phyloP scores from a whole-genome alignment of 148 eudicot species.

The Dianthus caryophyllus region DNA sequence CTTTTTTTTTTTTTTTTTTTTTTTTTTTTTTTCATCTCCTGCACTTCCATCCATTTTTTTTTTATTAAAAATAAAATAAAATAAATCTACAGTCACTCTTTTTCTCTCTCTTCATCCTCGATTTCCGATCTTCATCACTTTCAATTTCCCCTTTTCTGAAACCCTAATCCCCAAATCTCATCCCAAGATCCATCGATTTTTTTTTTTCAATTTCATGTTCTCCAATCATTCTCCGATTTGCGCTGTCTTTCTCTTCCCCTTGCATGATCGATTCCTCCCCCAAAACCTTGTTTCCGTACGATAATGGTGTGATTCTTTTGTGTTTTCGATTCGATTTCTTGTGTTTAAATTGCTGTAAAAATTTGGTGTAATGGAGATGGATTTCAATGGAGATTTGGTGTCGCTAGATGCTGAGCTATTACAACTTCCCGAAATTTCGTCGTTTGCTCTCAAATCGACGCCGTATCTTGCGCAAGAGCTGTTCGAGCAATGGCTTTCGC shows the following conservation, averaged over 20 bases:
- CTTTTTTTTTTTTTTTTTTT: neutral
- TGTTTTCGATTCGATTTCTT: no score
- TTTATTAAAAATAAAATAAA: neutral
- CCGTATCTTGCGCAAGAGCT: constrained; percentile 69
- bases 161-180: neutral
- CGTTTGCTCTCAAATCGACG: constrained; percentile 59
- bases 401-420: constrained; percentile 60
- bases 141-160: neutral
- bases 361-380: constrained; percentile 45
- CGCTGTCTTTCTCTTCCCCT: constrained; percentile 14
- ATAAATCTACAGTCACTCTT: neutral
- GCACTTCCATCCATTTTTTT: neutral
- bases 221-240: constrained; percentile 9
- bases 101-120: neutral
- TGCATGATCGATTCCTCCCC: no score
- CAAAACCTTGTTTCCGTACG: no score
- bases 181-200: constrained; percentile 32
- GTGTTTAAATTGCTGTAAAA: neutral
- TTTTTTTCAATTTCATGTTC: neutral
- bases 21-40: neutral
- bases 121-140: neutral
- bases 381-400: constrained; percentile 63
- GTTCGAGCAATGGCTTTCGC: constrained; percentile 88
- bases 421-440: constrained; percentile 78
- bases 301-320: no score